Evolutionary conservation across 129 eudicot species (phyloP), one percentile per base, ranked within the genome.

Genomic region (Logfia minima): DNA sequence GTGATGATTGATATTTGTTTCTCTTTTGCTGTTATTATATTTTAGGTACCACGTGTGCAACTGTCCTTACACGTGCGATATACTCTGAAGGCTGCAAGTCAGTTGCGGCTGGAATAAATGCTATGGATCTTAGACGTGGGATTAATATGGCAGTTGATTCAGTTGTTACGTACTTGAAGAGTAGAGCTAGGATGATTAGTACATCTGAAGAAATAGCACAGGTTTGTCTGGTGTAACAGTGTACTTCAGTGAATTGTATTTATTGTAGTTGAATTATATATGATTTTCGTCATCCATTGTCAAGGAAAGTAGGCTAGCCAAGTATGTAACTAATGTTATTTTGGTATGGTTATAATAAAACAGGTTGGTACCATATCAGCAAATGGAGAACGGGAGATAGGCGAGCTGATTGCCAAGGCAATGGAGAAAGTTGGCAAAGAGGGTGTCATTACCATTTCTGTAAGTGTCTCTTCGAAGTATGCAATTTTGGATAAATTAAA

Each of bases 101-200:
- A 63, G 68, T 63, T 63, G 68, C 68, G 28, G 68, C 68, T 28
- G 68, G 68, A 63, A 28, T 63, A 31, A 63, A 63, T 6, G 68
- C 68, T 31, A 63, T 63, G 68, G 68, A 63, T 63, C 68, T 63
- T 63, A 63, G 68, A 63, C 68, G 68, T 63, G 68, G 68, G n/a
- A 63, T 63, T 17, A 63, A 63, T 31, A 63, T 63, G 68, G 68
- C 68, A 10, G 68, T 63, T 63, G 68, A 63, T 26, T 63, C 68
- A 6, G 39, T 28, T 63, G 68, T 63, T 31, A 63, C 21, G n/a
- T 31, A 63, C 21, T 63, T 63, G 68, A 63, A 63, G 68, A 63
- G 68, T 35, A 61, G 24, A 61, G 67, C 67, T 61, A 61, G 35
- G 67, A 61, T 61, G 67, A 61, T 61, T 61, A 61, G 67, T 61